Conservation (phyloP, 1,139 yeast genomes). For the Debaryomyces singareniensis region DNA sequence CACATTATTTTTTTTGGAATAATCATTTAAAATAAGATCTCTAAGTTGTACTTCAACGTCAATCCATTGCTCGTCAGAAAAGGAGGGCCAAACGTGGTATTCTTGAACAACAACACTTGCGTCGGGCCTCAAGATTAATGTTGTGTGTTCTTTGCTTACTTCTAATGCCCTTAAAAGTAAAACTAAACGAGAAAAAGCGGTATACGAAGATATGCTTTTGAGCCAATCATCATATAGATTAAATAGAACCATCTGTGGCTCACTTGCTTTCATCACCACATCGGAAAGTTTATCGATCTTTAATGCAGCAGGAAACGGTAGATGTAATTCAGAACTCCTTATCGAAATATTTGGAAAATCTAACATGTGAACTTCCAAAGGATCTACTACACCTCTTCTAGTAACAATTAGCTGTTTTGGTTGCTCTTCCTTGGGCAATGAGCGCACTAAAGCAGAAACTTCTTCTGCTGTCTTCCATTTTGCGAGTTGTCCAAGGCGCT, state of each 20-base stretch:
- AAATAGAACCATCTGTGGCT: slow-evolving; percentile 88
- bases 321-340: slow-evolving; percentile 79
- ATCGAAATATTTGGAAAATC: slow-evolving; percentile 92
- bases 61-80: slow-evolving; percentile 86
- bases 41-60: slow-evolving; percentile 81
- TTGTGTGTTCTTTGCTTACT: slow-evolving; percentile 71
- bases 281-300: slow-evolving; percentile 77
- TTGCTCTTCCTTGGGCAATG: slow-evolving; percentile 89
- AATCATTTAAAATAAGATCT: slow-evolving; percentile 80
- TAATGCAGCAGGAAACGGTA: slow-evolving; percentile 87
- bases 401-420: slow-evolving; percentile 90
- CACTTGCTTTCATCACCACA: slow-evolving; percentile 77
- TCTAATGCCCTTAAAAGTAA: slow-evolving; percentile 75
- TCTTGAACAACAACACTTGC: slow-evolving; percentile 60
- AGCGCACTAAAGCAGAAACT: slow-evolving; percentile 83
- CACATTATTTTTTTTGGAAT: slow-evolving; percentile 78
- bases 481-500: slow-evolving; percentile 86
- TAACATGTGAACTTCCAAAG: slow-evolving; percentile 92
- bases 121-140: slow-evolving; percentile 72
- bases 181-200: slow-evolving; percentile 87
- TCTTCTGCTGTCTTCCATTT: slow-evolving; percentile 99
- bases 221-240: slow-evolving; percentile 96
- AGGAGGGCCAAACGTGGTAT: slow-evolving; percentile 92
- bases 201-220: slow-evolving; percentile 72
- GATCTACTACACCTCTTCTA: slow-evolving; percentile 87